Base-by-base conservation (phyloP, 2,329 filamentous ascomycete species). In the Cytospora schulzeri region DNA sequence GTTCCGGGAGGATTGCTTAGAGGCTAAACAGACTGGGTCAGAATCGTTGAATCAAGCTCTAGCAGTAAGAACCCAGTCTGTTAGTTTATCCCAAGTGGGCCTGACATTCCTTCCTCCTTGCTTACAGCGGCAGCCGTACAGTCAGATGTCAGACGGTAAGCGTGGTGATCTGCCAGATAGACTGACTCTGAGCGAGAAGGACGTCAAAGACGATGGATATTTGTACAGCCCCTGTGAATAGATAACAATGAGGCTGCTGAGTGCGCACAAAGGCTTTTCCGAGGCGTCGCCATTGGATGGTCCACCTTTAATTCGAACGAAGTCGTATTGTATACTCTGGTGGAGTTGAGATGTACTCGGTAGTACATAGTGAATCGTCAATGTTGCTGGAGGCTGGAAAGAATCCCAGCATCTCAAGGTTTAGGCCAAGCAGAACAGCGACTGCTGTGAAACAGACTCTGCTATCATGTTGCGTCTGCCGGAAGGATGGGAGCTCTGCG, bases 61-160 rank as follows among this genome's bases (percentile, higher is more conserved):
- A 45, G 9, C 29, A 31, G 51, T 29, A 35, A 56, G 53, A 38
- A 22, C 31, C 53, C 28, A 15, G 29, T 35, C 33, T 15, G 14
- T 11, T 56, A 48, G 45, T 5, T 48, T 9, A 19, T 24, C n/a
- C 11, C 45, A 48, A 48, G 45, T 48, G 45, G 45, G 45, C 12
- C 45, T 11, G n/a, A 3, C 9, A 62, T 35, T 22, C 60, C 60
- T 31, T n/a, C n/a, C 59, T 48, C 45, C 61, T 53, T 53, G 51
- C 55, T 60, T 59, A 35, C 35, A 54, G 56, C 54, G 61, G 55
- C 33, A 63, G 56, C 62, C 56, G 56, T 54, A 63, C 33, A 35
- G 33, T 35, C 33, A 35, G 33, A 35, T 12, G 33, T 35, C 33
- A 35, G 33, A 35, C 45, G 11, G 45, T 48, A 48, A 63, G 55